phyloP scores from a whole-genome alignment of 1,284 basidiomycete species.

The Cutaneotrichosporon sp. region DNA sequence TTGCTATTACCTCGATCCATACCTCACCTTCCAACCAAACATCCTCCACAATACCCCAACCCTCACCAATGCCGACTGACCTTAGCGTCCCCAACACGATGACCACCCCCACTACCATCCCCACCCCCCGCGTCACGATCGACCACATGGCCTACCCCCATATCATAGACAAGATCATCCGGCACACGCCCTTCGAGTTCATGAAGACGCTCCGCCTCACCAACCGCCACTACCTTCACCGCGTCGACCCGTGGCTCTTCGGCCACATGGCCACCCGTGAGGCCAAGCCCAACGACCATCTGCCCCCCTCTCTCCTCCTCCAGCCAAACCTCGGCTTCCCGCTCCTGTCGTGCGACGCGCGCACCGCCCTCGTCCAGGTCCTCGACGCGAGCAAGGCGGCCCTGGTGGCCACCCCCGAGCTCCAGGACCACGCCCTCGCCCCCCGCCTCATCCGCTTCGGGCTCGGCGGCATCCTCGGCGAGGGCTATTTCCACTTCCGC shows the following conservation, averaged over 20 bases:
- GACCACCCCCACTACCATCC: not conserved
- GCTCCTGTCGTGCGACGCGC: not conserved
- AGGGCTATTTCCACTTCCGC: not conserved
- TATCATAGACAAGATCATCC: slow-evolving; percentile 15
- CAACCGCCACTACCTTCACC: not conserved
- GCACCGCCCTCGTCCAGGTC: not conserved
- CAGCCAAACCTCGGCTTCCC: not conserved
- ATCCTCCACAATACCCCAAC: too few relatives aligned
- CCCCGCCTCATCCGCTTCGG: not conserved
- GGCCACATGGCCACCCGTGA: not conserved
- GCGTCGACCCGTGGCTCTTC: slow-evolving; percentile 9
- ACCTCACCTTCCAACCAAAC: too few relatives aligned
- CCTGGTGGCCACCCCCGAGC: not conserved
- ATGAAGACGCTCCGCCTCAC: slow-evolving; percentile 9
- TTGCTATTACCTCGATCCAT: too few relatives aligned
- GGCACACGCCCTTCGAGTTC: not conserved
- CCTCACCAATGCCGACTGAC: not conserved
- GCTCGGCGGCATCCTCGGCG: not conserved
- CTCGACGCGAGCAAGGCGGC: not conserved
- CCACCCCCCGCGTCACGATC: not conserved
- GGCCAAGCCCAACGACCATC: not conserved
- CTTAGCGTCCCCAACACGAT: not conserved
- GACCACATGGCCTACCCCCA: slow-evolving; percentile 18
- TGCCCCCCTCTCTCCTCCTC: not conserved
- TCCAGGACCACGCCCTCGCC: not conserved